Percentiles rank a stretch among this genome's conserved stretches.
Conservation (phyloP, 345 rosid species). For the Aquilaria sinensis region DNA sequence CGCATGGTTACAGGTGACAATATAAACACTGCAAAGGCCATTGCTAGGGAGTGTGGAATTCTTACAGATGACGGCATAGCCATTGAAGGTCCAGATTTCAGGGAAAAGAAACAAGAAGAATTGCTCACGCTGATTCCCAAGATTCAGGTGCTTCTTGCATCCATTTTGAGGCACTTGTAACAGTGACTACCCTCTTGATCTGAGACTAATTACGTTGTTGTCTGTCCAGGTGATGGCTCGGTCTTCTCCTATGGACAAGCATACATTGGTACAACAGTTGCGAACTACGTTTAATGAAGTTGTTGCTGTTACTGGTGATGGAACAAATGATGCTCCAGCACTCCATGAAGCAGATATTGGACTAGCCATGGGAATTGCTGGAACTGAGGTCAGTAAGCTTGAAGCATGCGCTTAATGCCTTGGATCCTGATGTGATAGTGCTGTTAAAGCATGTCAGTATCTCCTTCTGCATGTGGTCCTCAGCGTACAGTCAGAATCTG, state of each 20-base stretch:
- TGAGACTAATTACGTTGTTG: slow-evolving; percentile 3
- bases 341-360: slow-evolving; percentile 98
- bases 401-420: background rate
- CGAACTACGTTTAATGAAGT: slow-evolving; percentile 81
- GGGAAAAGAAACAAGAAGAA: slow-evolving; percentile 77
- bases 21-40: slow-evolving; percentile 87
- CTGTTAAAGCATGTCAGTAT: too few relatives aligned
- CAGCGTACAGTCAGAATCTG: too few relatives aligned
- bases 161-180: slow-evolving; percentile 7
- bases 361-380: slow-evolving; percentile 97
- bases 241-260: slow-evolving; percentile 93
- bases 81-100: slow-evolving; percentile 81
- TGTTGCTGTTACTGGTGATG: slow-evolving; percentile 94
- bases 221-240: slow-evolving; percentile 86
- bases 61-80: slow-evolving; percentile 84
- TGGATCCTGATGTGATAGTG: too few relatives aligned
- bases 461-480: too few relatives aligned
- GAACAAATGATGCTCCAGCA: slow-evolving; percentile 97
- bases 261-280: slow-evolving; percentile 76
- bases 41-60: slow-evolving; percentile 93
- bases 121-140: slow-evolving; percentile 67
- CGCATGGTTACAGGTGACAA: slow-evolving; percentile 97
- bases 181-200: slow-evolving; percentile 1
- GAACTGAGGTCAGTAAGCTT: slow-evolving; percentile 64
- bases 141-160: slow-evolving; percentile 55